Evolutionary conservation across 192 early-diverging fungal species (phyloP).

Genomic region (Coemansia sp.): DNA sequence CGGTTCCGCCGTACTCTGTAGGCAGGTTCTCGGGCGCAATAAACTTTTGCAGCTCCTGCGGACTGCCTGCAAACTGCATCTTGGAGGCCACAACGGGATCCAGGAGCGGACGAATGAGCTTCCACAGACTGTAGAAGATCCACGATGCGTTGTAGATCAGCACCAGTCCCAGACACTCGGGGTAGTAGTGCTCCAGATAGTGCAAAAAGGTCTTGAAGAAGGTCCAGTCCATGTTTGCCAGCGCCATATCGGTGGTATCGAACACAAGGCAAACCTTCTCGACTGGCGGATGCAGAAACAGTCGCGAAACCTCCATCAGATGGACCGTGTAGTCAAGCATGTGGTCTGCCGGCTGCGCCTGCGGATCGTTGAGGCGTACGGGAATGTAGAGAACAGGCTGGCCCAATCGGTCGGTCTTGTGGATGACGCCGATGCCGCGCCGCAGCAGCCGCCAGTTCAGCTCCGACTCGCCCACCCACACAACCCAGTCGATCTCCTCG

Average conservation of each 20-base stretch:
- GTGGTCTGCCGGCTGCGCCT: constrained; percentile 61
- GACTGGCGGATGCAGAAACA: constrained; percentile 56
- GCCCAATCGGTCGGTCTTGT: constrained; percentile 56
- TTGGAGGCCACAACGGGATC: constrained; percentile 90
- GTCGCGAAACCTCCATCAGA: constrained; percentile 61
- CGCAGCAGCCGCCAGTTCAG: constrained; percentile 56
- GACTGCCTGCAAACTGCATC: constrained; percentile 69
- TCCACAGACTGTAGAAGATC: constrained; percentile 86
- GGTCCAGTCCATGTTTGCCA: constrained; percentile 78
- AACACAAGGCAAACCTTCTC: constrained; percentile 74
- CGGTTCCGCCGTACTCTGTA: constrained; percentile 58
- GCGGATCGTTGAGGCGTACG: constrained; percentile 58
- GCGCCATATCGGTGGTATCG: constrained; percentile 74
- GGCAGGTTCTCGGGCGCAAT: constrained; percentile 66
- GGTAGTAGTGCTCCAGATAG: constrained; percentile 88
- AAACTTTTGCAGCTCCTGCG: constrained; percentile 63
- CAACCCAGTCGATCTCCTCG: constrained; percentile 57
- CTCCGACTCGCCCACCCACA: constrained; percentile 59
- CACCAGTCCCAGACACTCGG: constrained; percentile 79
- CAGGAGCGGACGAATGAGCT: constrained; percentile 75
- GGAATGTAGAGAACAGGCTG: constrained; percentile 61
- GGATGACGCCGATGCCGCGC: constrained; percentile 58
- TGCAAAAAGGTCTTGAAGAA: constrained; percentile 76
- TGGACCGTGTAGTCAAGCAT: constrained; percentile 66
- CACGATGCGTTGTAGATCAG: constrained; percentile 88